Base-by-base conservation (phyloP, 2,329 filamentous ascomycete genomes). In the Aspergillus tubingensis region DNA sequence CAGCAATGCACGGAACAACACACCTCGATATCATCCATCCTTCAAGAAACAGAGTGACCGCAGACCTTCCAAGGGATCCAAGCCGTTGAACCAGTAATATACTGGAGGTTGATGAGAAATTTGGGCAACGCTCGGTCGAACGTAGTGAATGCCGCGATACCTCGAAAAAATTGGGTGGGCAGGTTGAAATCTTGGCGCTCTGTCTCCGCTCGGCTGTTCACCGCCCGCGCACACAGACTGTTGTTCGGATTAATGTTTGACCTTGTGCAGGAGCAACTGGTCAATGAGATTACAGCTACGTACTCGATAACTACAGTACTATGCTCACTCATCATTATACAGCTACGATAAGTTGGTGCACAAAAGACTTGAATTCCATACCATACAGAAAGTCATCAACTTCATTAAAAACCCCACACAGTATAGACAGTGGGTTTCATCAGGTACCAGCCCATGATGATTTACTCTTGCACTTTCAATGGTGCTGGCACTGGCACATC, bases 1-100 rank as follows among this genome's bases (percentile, higher is more conserved):
- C 50, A 57, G 56, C 51, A 58, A 59, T 52, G 43, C 19, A 47
- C 21, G 58, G 44, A 56, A 39, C 62, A 55, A 72, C 73, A 67
- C 70, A 77, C 75, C 74, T 77, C 74, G 62, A 77, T 73, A 63
- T 77, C 75, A 69, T 70, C 74, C 75, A 77, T 77, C 57, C 52
- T 60, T 57, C 52, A 58, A 57, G 48, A 49, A 36, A 59, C 30
- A 54, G 55, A 57, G 54, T 27, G 25, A 57, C 47, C 32, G 41
- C 50, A 50, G 52, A 47, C 49, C 39, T 47, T 54, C 54, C 38
- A 47, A 27, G 17, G 23, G 36, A 41, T 41, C 36, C 39, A 44
- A 53, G 19, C 21, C 52, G 39, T 36, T 54, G 38, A 52, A 54
- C 54, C 57, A 57, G 47, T 58, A 56, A 61, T 30, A 55, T 44